A percentile compares a stretch with the other conserved stretches of the same genome.
Evolutionary conservation across 371 early-diverging fungal genomes (phyloP).

Genomic region (Gilbertella persicaria): DNA sequence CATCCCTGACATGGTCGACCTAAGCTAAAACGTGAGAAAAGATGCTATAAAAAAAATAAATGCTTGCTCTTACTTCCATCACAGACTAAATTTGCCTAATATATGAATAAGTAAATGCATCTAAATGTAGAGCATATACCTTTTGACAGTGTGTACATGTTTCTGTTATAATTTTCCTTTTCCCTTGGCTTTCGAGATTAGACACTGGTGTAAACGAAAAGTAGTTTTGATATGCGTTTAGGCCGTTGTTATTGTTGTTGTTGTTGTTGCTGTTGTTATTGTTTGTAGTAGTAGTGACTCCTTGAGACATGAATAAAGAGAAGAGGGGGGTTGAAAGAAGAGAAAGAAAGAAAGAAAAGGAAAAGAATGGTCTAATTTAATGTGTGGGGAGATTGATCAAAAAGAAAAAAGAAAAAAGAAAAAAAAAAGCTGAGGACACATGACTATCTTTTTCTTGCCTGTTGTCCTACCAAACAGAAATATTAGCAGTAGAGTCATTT

Average conservation of each 20-base stretch:
- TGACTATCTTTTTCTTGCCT: conserved; percentile 2
- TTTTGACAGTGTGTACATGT: conserved; percentile 60
- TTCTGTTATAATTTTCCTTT: conserved; percentile 30
- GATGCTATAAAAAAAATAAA: not conserved
- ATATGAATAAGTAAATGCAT: no score
- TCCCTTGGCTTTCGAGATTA: conserved; percentile 16
- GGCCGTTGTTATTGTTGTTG: conserved; percentile 2
- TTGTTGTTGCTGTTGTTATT: not conserved
- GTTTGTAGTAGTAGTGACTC: conserved; percentile 5
- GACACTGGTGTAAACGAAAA: conserved; percentile 11
- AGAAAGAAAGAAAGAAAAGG: not conserved
- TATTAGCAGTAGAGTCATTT: no score
- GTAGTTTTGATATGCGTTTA: conserved; percentile 11
- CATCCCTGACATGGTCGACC: conserved; percentile 87
- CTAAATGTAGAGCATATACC: no score
- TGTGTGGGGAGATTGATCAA: not conserved
- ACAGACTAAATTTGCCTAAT: conserved; percentile 62
- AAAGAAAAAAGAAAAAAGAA: no score
- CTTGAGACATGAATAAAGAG: conserved; percentile 18
- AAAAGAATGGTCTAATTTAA: conserved; percentile 1
- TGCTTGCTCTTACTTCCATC: conserved; percentile 55
- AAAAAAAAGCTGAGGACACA: conserved; percentile 3
- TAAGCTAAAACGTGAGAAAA: conserved; percentile 26
- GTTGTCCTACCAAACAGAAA: no score
- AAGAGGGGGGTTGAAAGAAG: not conserved